phyloP scores from a whole-genome alignment of 140 eudicot genomes.

The Erigeron philadelphicus region DNA sequence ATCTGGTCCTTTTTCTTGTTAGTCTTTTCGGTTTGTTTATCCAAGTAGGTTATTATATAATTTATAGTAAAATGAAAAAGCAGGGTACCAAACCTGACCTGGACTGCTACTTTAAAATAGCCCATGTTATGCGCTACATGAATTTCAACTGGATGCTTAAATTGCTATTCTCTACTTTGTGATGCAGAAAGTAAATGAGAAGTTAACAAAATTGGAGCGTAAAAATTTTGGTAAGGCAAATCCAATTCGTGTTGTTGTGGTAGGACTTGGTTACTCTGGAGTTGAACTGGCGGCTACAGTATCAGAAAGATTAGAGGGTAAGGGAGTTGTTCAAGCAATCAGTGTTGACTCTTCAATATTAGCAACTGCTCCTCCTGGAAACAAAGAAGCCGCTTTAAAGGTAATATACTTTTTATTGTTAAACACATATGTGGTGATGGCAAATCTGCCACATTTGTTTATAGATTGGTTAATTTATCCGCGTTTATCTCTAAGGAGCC shows the following conservation, averaged over 20 bases:
- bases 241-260: conserved; percentile 75
- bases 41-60: background rate
- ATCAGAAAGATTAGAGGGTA: conserved; percentile 76
- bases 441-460: background rate
- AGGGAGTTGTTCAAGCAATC: conserved; percentile 81
- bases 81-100: background rate
- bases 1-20: background rate
- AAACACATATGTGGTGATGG: background rate
- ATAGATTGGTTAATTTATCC: background rate
- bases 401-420: conserved; percentile 32
- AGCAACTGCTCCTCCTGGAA: conserved; percentile 85
- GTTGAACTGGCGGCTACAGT: conserved; percentile 90
- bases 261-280: conserved; percentile 98
- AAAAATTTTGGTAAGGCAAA: conserved; percentile 51
- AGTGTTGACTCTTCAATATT: conserved; percentile 61
- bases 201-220: conserved; percentile 64
- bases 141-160: background rate
- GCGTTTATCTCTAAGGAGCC: background rate
- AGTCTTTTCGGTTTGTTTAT: background rate
- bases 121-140: background rate
- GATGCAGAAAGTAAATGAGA: conserved; percentile 72
- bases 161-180: conserved; percentile 13
- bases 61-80: background rate
- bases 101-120: background rate
- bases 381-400: conserved; percentile 84